A percentile compares a stretch with the other conserved stretches of the same genome.
These are phyloP conservation scores for Aspergillus sp. DNA, from an alignment of 2,329 filamentous ascomycete genomes.

Conservation along the genomic window DNA sequence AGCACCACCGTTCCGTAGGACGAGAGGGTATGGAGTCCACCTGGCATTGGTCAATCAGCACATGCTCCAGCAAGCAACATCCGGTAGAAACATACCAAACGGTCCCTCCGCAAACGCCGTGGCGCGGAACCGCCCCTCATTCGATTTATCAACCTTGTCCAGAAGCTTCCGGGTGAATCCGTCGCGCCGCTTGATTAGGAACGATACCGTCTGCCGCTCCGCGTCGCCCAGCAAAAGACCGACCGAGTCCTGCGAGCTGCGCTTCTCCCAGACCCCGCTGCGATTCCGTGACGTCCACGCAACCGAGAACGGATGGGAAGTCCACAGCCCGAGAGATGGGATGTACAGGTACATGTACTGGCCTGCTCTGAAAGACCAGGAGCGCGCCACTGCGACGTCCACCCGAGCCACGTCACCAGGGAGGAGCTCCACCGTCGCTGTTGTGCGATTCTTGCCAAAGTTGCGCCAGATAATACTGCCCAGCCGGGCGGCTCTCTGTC, in stretches of 20 bases:
- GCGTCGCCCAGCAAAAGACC: conserved; percentile 24
- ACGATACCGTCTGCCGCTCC: conserved; percentile 29
- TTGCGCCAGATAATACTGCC: conserved; percentile 53
- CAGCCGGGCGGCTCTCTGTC: conserved; percentile 45
- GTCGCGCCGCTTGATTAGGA: conserved; percentile 33
- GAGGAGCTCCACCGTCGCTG: conserved; percentile 55
- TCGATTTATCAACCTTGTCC: conserved; percentile 24
- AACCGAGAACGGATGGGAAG: conserved; percentile 44
- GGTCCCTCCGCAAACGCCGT: conserved; percentile 34
- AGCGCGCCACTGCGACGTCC: conserved; percentile 28
- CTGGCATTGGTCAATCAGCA: conserved; percentile 11
- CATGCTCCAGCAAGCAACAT: neutral
- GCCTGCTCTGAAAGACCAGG: conserved; percentile 41
- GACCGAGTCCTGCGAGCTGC: conserved; percentile 29
- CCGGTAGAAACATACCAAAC: conserved; percentile 26
- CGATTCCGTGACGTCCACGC: conserved; percentile 36
- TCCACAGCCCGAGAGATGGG: conserved; percentile 44
- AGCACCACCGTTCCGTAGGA: conserved; percentile 35
- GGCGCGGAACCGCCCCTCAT: conserved; percentile 24
- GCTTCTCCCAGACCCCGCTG: conserved; percentile 21
- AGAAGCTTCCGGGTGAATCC: conserved; percentile 34
- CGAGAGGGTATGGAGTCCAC: conserved; percentile 28
- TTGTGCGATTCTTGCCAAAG: conserved; percentile 45
- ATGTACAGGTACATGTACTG: conserved; percentile 59
- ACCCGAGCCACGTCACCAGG: conserved; percentile 55